A percentile compares a stretch with the other conserved stretches of the same genome.
Conservation (phyloP, 139 green algal genomes). For the Tetradesmus lagerheimii region DNA sequence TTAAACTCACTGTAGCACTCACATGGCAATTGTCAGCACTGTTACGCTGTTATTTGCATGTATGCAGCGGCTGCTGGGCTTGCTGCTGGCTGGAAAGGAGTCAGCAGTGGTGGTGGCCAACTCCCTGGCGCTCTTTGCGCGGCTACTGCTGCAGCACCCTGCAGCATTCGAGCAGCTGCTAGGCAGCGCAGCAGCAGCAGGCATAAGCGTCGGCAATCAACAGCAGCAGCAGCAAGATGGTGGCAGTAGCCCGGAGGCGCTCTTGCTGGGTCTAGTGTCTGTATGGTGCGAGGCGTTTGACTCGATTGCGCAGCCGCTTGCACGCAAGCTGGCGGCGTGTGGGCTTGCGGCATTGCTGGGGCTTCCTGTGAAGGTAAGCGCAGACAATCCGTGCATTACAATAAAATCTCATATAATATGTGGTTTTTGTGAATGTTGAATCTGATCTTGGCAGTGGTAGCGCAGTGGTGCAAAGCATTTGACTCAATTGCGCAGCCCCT, state of each 20-base stretch:
- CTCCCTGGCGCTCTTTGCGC: slow-evolving; percentile 70
- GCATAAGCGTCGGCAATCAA: slow-evolving; percentile 57
- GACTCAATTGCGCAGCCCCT: too few species aligned
- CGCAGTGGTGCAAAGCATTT: too few species aligned
- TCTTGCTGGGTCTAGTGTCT: slow-evolving; percentile 16
- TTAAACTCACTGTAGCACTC: slow-evolving; percentile 59
- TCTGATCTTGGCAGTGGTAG: too few species aligned
- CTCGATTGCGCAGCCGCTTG: slow-evolving; percentile 50
- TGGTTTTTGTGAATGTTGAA: too few species aligned
- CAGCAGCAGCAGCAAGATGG: slow-evolving; percentile 40
- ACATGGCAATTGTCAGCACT: too few species aligned
- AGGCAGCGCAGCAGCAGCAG: slow-evolving; percentile 28
- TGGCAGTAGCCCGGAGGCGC: neutral
- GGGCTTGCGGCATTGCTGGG: slow-evolving; percentile 78
- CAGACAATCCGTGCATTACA: too few species aligned
- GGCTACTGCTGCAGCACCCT: slow-evolving; percentile 75
- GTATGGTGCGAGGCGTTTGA: slow-evolving; percentile 56
- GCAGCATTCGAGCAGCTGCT: slow-evolving; percentile 64
- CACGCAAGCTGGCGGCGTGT: slow-evolving; percentile 81
- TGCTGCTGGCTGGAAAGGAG: slow-evolving; percentile 65
- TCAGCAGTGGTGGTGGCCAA: slow-evolving; percentile 68
- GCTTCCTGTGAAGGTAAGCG: slow-evolving; percentile 35
- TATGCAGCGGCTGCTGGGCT: slow-evolving; percentile 68
- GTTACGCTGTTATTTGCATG: neutral
- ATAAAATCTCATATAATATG: too few species aligned